These are phyloP conservation scores for Pseudogymnoascus sp. DNA, from an alignment of 2,329 filamentous ascomycete species.

Conservation along the genomic window DNA sequence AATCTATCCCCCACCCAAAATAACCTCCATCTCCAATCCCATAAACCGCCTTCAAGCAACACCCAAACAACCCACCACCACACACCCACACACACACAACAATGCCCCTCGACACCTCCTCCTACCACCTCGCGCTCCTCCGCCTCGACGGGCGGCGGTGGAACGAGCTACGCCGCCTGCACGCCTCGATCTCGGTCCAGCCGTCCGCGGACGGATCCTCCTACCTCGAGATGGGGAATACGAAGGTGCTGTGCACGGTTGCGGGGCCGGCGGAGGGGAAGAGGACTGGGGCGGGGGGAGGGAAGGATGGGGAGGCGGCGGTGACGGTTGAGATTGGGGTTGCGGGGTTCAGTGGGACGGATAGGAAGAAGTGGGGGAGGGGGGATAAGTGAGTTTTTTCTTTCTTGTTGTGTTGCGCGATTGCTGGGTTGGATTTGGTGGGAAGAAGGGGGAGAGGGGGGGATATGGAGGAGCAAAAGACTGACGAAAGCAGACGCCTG, in stretches of 20 bases:
- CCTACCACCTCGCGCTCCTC: slow-evolving; percentile 77
- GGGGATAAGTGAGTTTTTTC: slow-evolving; percentile 61
- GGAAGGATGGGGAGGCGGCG: slow-evolving; percentile 43
- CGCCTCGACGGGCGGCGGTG: slow-evolving; percentile 80
- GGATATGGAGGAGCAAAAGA: neutral
- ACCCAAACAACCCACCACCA: neutral
- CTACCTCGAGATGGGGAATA: slow-evolving; percentile 96
- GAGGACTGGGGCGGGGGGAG: slow-evolving; percentile 34
- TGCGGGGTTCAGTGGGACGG: slow-evolving; percentile 80
- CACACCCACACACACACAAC: slow-evolving; percentile 15
- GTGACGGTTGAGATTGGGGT: slow-evolving; percentile 76
- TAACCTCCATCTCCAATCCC: slow-evolving; percentile 1
- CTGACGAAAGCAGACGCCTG: slow-evolving; percentile 49
- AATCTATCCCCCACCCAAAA: slow-evolving; percentile 1
- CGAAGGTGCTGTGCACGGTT: slow-evolving; percentile 89
- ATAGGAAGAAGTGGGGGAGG: slow-evolving; percentile 66
- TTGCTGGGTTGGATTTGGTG: neutral
- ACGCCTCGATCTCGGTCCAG: slow-evolving; percentile 86
- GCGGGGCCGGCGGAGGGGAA: slow-evolving; percentile 71
- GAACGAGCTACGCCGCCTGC: slow-evolving; percentile 89
- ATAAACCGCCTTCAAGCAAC: neutral
- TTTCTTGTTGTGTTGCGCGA: neutral
- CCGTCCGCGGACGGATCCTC: slow-evolving; percentile 86
- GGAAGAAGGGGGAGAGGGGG: neutral
- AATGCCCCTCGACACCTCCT: slow-evolving; percentile 94